Conservation (phyloP, 768 basidiomycete species). For the Chiua virens region DNA sequence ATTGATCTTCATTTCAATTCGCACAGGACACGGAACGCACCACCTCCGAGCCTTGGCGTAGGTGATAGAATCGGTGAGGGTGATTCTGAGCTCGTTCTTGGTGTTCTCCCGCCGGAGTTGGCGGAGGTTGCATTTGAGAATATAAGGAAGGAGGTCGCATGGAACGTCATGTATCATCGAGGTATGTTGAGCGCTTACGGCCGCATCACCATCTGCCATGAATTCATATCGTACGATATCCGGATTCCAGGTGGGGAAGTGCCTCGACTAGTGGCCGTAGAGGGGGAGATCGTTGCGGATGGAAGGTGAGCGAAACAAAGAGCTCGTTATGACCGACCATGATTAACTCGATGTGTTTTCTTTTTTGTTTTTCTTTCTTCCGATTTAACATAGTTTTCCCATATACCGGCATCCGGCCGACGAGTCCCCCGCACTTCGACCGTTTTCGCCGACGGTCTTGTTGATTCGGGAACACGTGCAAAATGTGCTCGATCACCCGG, state of each 20-base stretch:
- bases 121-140: conserved; percentile 57
- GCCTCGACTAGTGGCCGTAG: conserved; percentile 61
- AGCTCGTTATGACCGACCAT: conserved; percentile 10
- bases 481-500: conserved; percentile 55
- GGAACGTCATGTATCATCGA: conserved; percentile 74
- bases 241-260: conserved; percentile 66
- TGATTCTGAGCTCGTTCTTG: conserved; percentile 59
- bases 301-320: conserved; percentile 41
- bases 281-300: conserved; percentile 52
- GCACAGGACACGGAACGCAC: conserved; percentile 21
- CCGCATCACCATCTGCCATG: neutral
- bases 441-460: conserved; percentile 69
- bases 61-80: conserved; percentile 59
- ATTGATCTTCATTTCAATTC: neutral
- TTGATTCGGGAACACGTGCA: conserved; percentile 65
- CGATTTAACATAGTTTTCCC: conserved; percentile 50
- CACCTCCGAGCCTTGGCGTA: conserved; percentile 29
- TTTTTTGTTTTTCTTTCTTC: neutral
- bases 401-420: conserved; percentile 84
- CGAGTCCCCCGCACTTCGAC: conserved; percentile 63
- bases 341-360: neutral
- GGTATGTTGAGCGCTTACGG: conserved; percentile 41
- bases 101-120: conserved; percentile 57
- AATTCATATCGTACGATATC: conserved; percentile 3
- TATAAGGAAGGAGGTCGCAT: conserved; percentile 63